These are phyloP conservation scores for Arthrinium phaeospermum DNA, from an alignment of 2,329 filamentous ascomycete genomes.

Conservation along the genomic window DNA sequence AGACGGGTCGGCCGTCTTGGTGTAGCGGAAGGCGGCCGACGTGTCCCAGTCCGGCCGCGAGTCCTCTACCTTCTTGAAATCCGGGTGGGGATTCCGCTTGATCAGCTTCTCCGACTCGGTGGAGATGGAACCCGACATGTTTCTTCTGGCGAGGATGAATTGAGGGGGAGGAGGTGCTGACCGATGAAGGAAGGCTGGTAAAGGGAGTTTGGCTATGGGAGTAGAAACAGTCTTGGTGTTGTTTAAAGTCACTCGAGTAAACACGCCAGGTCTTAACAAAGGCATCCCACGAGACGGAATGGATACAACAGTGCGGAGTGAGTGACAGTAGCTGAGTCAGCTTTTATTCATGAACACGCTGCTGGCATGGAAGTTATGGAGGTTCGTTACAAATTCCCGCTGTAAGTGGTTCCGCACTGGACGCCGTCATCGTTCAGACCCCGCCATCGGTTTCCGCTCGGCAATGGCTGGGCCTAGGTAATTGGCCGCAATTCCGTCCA, in stretches of 20 bases:
- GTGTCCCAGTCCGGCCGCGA: constrained; percentile 66
- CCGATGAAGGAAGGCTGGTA: not conserved
- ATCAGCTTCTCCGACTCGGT: constrained; percentile 21
- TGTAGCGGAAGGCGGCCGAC: constrained; percentile 56
- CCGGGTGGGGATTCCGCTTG: constrained; percentile 57
- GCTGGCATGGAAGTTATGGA: not conserved
- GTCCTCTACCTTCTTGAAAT: constrained; percentile 76
- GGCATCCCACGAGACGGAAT: not conserved
- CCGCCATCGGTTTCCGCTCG: constrained; percentile 10
- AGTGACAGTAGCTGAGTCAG: constrained; percentile 15
- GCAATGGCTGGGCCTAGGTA: not conserved
- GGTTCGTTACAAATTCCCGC: not conserved
- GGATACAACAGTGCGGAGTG: not conserved
- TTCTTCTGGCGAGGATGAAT: constrained; percentile 6
- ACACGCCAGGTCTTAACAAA: not conserved
- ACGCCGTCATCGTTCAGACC: not conserved
- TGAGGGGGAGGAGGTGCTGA: not conserved
- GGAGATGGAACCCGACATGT: constrained; percentile 18
- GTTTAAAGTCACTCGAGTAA: not conserved
- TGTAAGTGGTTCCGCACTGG: not conserved
- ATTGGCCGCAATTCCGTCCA: not conserved
- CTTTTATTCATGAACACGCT: constrained; percentile 6
- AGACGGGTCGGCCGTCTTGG: constrained; percentile 65
- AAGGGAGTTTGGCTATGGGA: not conserved
- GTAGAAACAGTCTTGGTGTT: not conserved